phyloP scores from a whole-genome alignment of 176 grass and related monocot species.

The Musa troglodytarum region DNA sequence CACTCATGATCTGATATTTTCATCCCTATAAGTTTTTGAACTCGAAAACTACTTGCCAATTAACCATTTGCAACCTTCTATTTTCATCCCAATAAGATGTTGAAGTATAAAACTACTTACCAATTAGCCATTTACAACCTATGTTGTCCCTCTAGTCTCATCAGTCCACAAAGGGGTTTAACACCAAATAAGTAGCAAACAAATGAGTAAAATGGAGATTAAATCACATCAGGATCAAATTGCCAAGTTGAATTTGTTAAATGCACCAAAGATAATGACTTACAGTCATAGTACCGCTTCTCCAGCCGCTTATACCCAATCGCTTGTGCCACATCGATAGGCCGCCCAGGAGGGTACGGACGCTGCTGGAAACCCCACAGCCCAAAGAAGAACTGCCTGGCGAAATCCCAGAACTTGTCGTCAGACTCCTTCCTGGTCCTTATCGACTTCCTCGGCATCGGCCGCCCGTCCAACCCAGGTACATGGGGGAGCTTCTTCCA shows the following conservation, averaged over 20 bases:
- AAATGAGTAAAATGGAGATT: not conserved
- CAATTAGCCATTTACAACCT: not conserved
- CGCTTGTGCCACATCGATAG: slow-evolving; percentile 26
- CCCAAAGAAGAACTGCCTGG: slow-evolving; percentile 26
- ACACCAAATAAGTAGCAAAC: not conserved
- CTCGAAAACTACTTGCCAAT: not conserved
- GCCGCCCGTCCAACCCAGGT: slow-evolving; percentile 20
- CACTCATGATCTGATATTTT: too few relatives aligned
- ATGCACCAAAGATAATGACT: slow-evolving; percentile 14
- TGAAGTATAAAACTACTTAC: not conserved
- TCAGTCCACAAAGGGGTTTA: not conserved
- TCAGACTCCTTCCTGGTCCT: slow-evolving; percentile 22
- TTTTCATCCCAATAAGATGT: too few relatives aligned
- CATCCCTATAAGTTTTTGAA: too few relatives aligned
- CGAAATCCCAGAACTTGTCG: slow-evolving; percentile 30
- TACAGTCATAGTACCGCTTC: slow-evolving; percentile 30
- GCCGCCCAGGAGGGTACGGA: slow-evolving; percentile 27
- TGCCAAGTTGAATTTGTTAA: too few relatives aligned
- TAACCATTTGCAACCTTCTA: not conserved
- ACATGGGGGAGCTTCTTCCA: slow-evolving; percentile 28
- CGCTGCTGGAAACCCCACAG: slow-evolving; percentile 25
- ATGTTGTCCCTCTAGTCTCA: not conserved
- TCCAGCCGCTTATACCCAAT: slow-evolving; percentile 28
- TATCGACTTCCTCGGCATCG: slow-evolving; percentile 26
- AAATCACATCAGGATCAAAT: not conserved